Evolutionary conservation across 2,329 filamentous ascomycete species (phyloP).

Genomic region (Lomentospora prolificans): DNA sequence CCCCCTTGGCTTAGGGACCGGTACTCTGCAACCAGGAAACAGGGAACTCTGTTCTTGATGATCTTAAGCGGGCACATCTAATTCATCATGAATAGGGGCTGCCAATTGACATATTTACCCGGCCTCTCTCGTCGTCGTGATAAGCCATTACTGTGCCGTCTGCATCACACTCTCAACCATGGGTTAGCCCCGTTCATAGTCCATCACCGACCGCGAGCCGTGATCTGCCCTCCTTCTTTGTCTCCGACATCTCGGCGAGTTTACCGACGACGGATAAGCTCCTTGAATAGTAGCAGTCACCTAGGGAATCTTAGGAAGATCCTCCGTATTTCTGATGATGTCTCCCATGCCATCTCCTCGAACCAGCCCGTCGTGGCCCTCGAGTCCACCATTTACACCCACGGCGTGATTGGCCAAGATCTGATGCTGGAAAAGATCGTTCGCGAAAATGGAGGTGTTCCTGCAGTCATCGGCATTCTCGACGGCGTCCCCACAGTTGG

Average conservation of each 20-base stretch:
- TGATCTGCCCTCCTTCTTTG: not conserved
- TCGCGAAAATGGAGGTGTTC: constrained; percentile 69
- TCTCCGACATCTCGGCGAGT: not conserved
- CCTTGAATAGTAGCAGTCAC: constrained; percentile 12
- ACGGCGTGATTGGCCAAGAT: constrained; percentile 70
- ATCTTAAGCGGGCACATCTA: not conserved
- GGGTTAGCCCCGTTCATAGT: not conserved
- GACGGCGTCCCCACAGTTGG: constrained; percentile 78
- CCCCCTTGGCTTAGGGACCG: no score
- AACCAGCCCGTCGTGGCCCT: constrained; percentile 81
- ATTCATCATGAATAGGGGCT: not conserved
- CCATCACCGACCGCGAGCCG: not conserved
- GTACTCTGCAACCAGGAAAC: not conserved
- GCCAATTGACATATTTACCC: not conserved
- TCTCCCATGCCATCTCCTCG: constrained; percentile 63
- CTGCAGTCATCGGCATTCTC: constrained; percentile 83
- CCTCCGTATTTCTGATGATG: constrained; percentile 70
- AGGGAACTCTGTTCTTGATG: not conserved
- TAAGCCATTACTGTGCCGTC: not conserved
- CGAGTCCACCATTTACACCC: constrained; percentile 95
- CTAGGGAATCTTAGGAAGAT: constrained; percentile 29
- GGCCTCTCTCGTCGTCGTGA: not conserved
- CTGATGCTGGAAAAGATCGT: constrained; percentile 71
- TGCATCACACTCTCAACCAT: constrained; percentile 1
- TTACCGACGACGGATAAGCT: constrained; percentile 5